These are phyloP conservation scores for Tausonia pullulans DNA, from an alignment of 1,284 basidiomycete genomes.

Conservation along the genomic window DNA sequence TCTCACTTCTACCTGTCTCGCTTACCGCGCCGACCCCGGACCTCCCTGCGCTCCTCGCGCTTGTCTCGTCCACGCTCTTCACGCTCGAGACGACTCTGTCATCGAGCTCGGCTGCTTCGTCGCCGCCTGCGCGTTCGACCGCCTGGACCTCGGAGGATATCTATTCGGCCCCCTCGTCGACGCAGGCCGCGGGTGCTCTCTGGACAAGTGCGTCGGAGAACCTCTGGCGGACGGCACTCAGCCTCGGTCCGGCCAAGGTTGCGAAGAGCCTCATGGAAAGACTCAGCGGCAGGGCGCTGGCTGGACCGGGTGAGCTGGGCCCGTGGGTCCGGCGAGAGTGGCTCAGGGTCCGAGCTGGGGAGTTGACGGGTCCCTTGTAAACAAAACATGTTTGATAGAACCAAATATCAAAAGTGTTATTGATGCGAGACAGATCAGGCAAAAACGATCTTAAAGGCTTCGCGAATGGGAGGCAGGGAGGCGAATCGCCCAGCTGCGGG, in stretches of 20 bases:
- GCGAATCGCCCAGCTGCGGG: too few species aligned
- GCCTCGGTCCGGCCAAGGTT: constrained; percentile 40
- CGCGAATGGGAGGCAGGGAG: too few species aligned
- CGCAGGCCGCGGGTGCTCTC: neutral
- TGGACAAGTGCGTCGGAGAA: constrained; percentile 49
- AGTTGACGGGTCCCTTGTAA: too few species aligned
- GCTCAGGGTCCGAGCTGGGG: too few species aligned
- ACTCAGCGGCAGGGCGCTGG: constrained; percentile 45
- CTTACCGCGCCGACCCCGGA: constrained; percentile 6
- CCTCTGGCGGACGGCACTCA: constrained; percentile 50
- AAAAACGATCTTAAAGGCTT: too few species aligned
- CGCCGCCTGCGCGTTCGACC: constrained; percentile 1
- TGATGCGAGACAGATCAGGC: too few species aligned
- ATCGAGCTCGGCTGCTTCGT: constrained; percentile 7
- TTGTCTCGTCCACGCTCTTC: neutral
- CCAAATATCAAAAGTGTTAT: too few species aligned
- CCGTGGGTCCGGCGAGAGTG: neutral
- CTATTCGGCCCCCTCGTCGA: constrained; percentile 21
- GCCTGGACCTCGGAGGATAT: constrained; percentile 23
- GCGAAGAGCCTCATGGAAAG: constrained; percentile 44
- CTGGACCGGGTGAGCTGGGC: constrained; percentile 23
- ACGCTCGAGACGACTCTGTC: neutral
- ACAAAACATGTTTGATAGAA: too few species aligned
- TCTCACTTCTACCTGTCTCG: constrained; percentile 13
- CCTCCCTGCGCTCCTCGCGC: neutral